Percentiles rank a stretch among this genome's conserved stretches.
Conservation (phyloP, 1,284 basidiomycete genomes). For the Pulveroboletus sp. region DNA sequence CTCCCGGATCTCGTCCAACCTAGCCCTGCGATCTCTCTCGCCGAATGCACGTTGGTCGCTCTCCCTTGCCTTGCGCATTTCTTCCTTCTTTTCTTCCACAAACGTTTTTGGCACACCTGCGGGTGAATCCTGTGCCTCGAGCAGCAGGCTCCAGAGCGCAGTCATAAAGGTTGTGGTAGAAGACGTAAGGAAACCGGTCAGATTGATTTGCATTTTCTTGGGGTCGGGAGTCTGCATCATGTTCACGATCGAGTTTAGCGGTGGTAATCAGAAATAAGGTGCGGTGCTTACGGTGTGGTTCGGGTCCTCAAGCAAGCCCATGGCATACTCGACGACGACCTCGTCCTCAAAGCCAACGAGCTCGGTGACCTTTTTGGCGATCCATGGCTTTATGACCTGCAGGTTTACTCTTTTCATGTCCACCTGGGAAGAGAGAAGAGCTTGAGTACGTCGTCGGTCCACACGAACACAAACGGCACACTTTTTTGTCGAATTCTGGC, state of each 20-base stretch:
- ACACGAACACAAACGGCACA: constrained; percentile 31
- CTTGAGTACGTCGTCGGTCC: neutral
- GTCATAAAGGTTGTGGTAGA: constrained; percentile 85
- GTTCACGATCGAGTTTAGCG: neutral
- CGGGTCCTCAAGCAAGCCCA: constrained; percentile 88
- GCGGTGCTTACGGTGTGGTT: constrained; percentile 67
- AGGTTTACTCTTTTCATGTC: constrained; percentile 95
- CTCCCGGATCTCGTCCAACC: constrained; percentile 68
- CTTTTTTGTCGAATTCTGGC: constrained; percentile 86
- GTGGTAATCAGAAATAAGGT: neutral
- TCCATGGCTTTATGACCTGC: constrained; percentile 89
- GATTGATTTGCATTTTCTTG: constrained; percentile 91
- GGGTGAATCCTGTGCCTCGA: constrained; percentile 88
- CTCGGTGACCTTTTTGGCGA: constrained; percentile 87
- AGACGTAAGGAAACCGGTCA: constrained; percentile 88
- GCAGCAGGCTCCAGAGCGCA: constrained; percentile 84
- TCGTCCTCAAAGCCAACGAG: constrained; percentile 96
- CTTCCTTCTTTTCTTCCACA: constrained; percentile 94
- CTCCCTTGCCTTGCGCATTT: constrained; percentile 78
- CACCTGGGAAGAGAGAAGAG: constrained; percentile 46
- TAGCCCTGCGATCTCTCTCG: constrained; percentile 66
- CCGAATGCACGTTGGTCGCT: constrained; percentile 69
- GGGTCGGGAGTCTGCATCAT: constrained; percentile 79
- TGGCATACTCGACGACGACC: constrained; percentile 94
- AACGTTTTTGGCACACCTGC: constrained; percentile 93